These are phyloP conservation scores for Yarrowia sp. DNA, from an alignment of 805 yeast genomes.

Conservation along the genomic window DNA sequence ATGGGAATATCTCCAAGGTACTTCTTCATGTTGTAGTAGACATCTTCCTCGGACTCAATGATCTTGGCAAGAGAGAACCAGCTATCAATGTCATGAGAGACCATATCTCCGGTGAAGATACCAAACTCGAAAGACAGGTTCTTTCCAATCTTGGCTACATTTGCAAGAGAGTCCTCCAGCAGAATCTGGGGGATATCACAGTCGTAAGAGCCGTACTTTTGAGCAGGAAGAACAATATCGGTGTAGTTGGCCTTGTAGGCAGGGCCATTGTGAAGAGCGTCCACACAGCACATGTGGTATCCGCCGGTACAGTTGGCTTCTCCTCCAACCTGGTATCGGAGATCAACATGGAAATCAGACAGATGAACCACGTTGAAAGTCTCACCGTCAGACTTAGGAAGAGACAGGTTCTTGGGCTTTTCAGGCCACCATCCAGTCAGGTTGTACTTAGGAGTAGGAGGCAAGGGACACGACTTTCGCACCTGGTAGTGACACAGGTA, in stretches of 20 bases:
- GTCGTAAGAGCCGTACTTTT: slow-evolving; percentile 65
- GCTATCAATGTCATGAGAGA: slow-evolving; percentile 62
- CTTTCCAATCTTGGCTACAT: slow-evolving; percentile 52
- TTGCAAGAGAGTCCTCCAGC: slow-evolving; percentile 62
- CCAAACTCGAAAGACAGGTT: slow-evolving; percentile 61
- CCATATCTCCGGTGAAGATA: slow-evolving; percentile 75
- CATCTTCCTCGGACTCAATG: slow-evolving; percentile 58
- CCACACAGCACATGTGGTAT: slow-evolving; percentile 67
- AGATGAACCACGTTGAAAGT: slow-evolving; percentile 68
- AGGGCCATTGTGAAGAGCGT: slow-evolving; percentile 37
- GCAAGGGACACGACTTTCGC: slow-evolving; percentile 19
- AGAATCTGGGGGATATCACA: slow-evolving; percentile 73
- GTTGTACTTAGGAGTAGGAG: slow-evolving; percentile 30
- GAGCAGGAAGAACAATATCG: slow-evolving; percentile 58
- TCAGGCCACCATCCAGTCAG: slow-evolving; percentile 44
- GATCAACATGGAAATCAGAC: slow-evolving; percentile 71
- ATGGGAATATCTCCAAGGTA: slow-evolving; percentile 61
- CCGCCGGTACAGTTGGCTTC: slow-evolving; percentile 52
- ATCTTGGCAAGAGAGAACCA: slow-evolving; percentile 59
- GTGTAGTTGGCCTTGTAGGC: slow-evolving; percentile 30
- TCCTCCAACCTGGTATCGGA: slow-evolving; percentile 57
- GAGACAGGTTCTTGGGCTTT: slow-evolving; percentile 58
- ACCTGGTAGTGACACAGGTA: slow-evolving; percentile 59
- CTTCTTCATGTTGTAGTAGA: slow-evolving; percentile 61
- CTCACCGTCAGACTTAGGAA: slow-evolving; percentile 51